Percentiles rank a stretch among this genome's conserved stretches.
Conservation (phyloP, 2,329 filamentous ascomycete species). For the Samsoniella hepiali region DNA sequence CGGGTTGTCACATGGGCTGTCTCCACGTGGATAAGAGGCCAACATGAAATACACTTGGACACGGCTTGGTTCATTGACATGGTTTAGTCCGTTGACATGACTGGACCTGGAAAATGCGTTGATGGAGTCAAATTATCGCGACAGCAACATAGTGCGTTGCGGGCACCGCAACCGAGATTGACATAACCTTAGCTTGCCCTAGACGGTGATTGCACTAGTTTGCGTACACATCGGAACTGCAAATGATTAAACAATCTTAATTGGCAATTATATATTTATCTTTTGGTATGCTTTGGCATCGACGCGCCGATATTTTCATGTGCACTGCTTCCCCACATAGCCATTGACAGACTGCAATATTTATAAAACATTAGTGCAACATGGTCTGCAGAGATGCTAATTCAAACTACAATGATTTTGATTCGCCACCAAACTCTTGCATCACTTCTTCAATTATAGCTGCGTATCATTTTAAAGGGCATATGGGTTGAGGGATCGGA, state of each 20-base stretch:
- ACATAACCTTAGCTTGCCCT: too few species aligned
- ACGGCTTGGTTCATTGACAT: neutral
- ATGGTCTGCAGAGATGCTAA: conserved; percentile 1
- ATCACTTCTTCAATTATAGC: neutral
- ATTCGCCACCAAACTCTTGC: neutral
- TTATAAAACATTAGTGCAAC: conserved; percentile 15
- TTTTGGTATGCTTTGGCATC: conserved; percentile 8
- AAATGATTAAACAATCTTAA: neutral
- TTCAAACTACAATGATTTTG: conserved; percentile 15
- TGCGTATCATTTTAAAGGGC: conserved; percentile 47
- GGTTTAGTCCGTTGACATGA: neutral
- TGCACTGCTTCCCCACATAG: conserved; percentile 9
- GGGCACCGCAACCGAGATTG: too few species aligned
- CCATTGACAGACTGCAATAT: conserved; percentile 13
- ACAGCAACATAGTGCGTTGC: neutral
- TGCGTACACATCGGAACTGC: too few species aligned
- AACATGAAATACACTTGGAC: neutral
- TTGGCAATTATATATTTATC: conserved; percentile 15
- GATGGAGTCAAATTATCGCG: neutral
- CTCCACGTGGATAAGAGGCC: conserved; percentile 1
- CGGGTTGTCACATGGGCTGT: conserved; percentile 16
- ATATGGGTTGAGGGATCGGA: conserved; percentile 77
- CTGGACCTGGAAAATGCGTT: neutral
- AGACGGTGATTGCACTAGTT: too few species aligned
- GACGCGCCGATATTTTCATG: neutral